Base-by-base conservation (phyloP, 345 rosid species). In the Anastatica hierochuntica region DNA sequence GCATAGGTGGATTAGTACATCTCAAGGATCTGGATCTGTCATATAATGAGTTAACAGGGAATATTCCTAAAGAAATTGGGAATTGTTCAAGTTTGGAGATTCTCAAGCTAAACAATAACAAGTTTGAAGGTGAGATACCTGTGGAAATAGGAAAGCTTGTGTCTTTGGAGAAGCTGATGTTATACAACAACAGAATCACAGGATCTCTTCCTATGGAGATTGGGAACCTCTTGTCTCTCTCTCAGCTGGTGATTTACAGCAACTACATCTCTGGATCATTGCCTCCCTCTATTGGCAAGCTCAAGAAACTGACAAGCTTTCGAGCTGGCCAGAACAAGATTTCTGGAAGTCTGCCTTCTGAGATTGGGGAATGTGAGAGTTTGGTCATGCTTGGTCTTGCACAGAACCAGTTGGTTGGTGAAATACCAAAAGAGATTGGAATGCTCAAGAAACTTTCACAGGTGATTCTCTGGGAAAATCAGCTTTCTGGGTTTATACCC, bases 321-420 rank as follows among this genome's bases (percentile, higher is more conserved):
- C 72, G 96, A 46, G 86, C 90, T 7, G 95, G 96, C 10, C 86
- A 90, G 82, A 90, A 90, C 62, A 51, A 80, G 76, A 74, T 90
- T 40, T 76, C 97, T 2, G 97, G 96, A 49, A 76, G 80, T 61
- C 70, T 86, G 39, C 97, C 97, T 24, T 26, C 80, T 2, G 84
- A 76, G 75, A 74, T 86, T 13, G 90, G 86, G 23, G 75, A 67
- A 34, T 90, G 97, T 60, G 61, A 62, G 72, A 76, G 68, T 59
- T 69, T 90, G 73, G 62, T 55, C 60, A 57, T 72, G 74, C 83
- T 90, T 40, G 96, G 97, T 67, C 88, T 90, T 37, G 97, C 96
- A 8, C 97, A 90, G 59, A 90, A 86, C 49, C 57, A 62, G 56
- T 38, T 90, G 37, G 62, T 71, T 1, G 88, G 88, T 8, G 77